phyloP scores from a whole-genome alignment of 2,329 filamentous ascomycete genomes.

The Aspergillus arachidicola region DNA sequence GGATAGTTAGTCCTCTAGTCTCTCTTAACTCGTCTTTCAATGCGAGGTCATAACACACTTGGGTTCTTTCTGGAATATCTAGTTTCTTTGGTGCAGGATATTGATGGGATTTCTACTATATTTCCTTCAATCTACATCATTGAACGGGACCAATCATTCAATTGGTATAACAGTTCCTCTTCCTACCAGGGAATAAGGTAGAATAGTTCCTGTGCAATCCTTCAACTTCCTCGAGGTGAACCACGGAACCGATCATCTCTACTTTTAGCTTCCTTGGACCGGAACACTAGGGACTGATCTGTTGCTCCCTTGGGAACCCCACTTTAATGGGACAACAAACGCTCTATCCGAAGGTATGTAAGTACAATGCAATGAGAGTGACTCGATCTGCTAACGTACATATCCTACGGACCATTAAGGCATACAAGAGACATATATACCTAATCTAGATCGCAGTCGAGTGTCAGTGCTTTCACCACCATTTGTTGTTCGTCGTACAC shows the following conservation, averaged over 20 bases:
- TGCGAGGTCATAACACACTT: neutral
- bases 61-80: neutral
- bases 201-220: neutral
- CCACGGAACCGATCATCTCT: conserved; percentile 19
- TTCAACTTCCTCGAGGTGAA: conserved; percentile 6
- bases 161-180: neutral
- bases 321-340: conserved; percentile 23
- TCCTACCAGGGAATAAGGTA: neutral
- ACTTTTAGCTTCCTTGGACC: conserved; percentile 12
- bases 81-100: neutral
- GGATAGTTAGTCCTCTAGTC: neutral
- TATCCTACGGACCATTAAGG: conserved; percentile 1
- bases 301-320: conserved; percentile 11
- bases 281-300: neutral
- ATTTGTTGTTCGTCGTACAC: conserved; percentile 2
- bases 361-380: neutral
- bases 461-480: conserved; percentile 2
- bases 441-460: conserved; percentile 4
- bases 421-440: neutral
- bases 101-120: neutral
- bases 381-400: conserved; percentile 1
- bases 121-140: neutral
- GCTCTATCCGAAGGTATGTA: conserved; percentile 1
- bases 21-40: neutral
- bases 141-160: neutral